Percentiles rank a stretch among this genome's conserved stretches.
phyloP scores from a whole-genome alignment of 2,329 filamentous ascomycete species.

The Basipetospora chlamydospora region DNA sequence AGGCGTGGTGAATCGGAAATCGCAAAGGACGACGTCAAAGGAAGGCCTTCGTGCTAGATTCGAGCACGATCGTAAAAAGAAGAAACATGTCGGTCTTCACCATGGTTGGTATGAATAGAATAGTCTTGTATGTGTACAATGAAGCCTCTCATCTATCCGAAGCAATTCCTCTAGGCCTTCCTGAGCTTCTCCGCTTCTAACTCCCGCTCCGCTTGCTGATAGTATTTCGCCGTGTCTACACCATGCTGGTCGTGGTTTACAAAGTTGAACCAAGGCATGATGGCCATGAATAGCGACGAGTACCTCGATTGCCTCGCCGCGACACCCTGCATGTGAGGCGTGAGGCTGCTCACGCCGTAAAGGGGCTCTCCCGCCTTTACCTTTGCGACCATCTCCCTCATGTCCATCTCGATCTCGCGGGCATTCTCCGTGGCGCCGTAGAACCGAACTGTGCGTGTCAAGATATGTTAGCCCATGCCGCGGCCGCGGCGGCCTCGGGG shows the following conservation, averaged over 20 bases:
- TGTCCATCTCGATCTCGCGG: conserved; percentile 87
- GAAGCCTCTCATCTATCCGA: not conserved
- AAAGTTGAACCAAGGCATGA: conserved; percentile 95
- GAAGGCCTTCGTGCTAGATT: too few relatives aligned
- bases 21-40: too few relatives aligned
- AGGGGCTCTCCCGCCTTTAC: conserved; percentile 84
- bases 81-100: too few relatives aligned
- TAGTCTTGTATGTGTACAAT: too few relatives aligned
- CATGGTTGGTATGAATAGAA: too few relatives aligned
- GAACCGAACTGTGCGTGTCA: conserved; percentile 56
- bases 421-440: conserved; percentile 90
- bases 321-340: conserved; percentile 85
- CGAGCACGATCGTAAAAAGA: too few relatives aligned
- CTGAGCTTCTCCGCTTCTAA: conserved; percentile 55
- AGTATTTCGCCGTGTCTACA: conserved; percentile 97
- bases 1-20: too few relatives aligned
- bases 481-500: too few relatives aligned
- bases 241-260: conserved; percentile 94
- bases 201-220: conserved; percentile 85
- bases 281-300: conserved; percentile 66
- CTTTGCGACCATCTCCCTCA: conserved; percentile 94
- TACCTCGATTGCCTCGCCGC: conserved; percentile 88
- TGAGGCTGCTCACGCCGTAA: conserved; percentile 67
- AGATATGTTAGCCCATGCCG: too few relatives aligned
- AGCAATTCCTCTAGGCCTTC: not conserved